These are phyloP conservation scores for Fusarium concolor DNA, from an alignment of 2,329 filamentous ascomycete genomes.

Conservation along the genomic window DNA sequence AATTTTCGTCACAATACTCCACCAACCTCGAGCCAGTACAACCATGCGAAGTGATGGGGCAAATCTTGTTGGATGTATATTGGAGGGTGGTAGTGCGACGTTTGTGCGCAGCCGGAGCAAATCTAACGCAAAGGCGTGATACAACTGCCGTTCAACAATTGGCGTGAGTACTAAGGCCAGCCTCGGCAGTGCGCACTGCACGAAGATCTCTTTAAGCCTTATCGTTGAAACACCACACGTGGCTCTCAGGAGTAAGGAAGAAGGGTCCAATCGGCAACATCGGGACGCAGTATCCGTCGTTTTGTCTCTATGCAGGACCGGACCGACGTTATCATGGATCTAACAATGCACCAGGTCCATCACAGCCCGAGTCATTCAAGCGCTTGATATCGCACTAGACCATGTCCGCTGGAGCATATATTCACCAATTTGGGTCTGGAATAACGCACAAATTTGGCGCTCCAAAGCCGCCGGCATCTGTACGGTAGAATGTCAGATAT, in stretches of 20 bases:
- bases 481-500: neutral
- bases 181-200: neutral
- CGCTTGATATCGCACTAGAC: constrained; percentile 11
- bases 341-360: neutral
- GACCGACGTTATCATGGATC: neutral
- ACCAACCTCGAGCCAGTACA: neutral
- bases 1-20: neutral
- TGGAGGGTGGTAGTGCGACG: neutral
- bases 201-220: constrained; percentile 14
- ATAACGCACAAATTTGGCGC: neutral
- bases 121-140: neutral
- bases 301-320: neutral
- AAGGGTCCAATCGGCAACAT: constrained; percentile 8
- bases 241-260: neutral
- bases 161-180: neutral
- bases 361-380: constrained; percentile 12
- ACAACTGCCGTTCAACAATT: constrained; percentile 4
- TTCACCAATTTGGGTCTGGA: neutral
- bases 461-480: neutral
- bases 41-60: neutral
- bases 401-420: neutral
- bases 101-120: neutral
- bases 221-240: constrained; percentile 21
- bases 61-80: neutral
- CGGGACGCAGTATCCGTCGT: constrained; percentile 7